These are phyloP conservation scores for Zizania palustris DNA, from an alignment of 202 grass and related monocot genomes.

Conservation along the genomic window DNA sequence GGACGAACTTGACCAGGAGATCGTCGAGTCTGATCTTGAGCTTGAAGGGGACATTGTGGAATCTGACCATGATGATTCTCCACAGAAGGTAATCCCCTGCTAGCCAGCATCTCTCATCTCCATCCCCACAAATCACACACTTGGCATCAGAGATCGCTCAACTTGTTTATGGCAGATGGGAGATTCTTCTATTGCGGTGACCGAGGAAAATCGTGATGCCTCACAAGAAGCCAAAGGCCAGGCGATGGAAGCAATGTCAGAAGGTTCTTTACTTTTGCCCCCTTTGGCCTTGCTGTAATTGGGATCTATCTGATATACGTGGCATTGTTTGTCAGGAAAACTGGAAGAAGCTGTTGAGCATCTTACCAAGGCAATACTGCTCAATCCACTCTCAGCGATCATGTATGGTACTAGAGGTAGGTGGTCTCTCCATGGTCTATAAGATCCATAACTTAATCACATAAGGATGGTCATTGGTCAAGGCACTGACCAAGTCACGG, in stretches of 20 bases:
- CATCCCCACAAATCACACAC: neutral
- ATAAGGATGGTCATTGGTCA: neutral
- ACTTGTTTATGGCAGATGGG: constrained; percentile 67
- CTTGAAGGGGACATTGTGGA: constrained; percentile 80
- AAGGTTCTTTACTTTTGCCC: constrained; percentile 48
- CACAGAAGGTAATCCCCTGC: constrained; percentile 62
- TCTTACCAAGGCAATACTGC: constrained; percentile 84
- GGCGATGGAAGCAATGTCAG: constrained; percentile 86
- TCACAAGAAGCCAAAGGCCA: constrained; percentile 85
- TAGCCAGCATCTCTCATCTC: neutral
- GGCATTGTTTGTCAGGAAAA: constrained; percentile 52
- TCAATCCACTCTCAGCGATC: constrained; percentile 88
- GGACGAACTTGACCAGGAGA: constrained; percentile 81
- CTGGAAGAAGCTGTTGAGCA: constrained; percentile 80
- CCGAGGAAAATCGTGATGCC: constrained; percentile 83
- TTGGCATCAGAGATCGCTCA: too few relatives aligned
- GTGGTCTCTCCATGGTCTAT: neutral
- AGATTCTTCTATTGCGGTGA: constrained; percentile 71
- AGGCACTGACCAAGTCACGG: neutral
- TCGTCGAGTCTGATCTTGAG: constrained; percentile 87
- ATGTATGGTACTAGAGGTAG: constrained; percentile 98
- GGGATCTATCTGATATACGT: neutral
- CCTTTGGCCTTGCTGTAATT: neutral
- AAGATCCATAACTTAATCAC: neutral
- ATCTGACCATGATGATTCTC: constrained; percentile 75